These are phyloP conservation scores for Coemansia sp. DNA, from an alignment of 192 early-diverging fungal genomes.

Conservation along the genomic window DNA sequence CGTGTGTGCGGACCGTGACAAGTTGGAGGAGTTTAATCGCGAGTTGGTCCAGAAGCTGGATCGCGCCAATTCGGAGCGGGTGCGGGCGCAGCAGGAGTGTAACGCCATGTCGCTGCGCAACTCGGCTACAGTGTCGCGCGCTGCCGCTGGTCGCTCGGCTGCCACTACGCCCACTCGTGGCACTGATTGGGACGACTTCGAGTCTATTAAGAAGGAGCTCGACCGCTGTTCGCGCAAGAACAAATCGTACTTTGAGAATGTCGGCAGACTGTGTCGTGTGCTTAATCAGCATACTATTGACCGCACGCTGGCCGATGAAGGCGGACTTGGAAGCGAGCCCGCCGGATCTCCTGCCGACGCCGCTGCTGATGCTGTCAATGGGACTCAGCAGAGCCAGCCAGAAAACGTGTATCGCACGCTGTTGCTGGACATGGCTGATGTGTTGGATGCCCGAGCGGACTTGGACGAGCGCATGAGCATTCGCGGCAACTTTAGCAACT, in stretches of 20 bases:
- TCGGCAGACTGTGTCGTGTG: slow-evolving; percentile 30
- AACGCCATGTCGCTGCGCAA: slow-evolving; percentile 19
- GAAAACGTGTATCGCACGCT: slow-evolving; percentile 42
- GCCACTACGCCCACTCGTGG: slow-evolving; percentile 28
- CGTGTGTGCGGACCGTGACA: slow-evolving; percentile 15
- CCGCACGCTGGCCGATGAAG: slow-evolving; percentile 15
- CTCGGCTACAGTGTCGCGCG: slow-evolving; percentile 14
- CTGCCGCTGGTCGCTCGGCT: slow-evolving; percentile 17
- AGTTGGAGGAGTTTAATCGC: slow-evolving; percentile 31
- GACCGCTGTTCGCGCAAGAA: slow-evolving; percentile 26
- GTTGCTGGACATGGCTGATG: slow-evolving; percentile 34
- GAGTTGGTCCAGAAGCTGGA: slow-evolving; percentile 33
- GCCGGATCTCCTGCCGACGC: background rate
- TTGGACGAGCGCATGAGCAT: slow-evolving; percentile 42
- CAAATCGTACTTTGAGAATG: slow-evolving; percentile 29
- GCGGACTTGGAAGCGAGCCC: background rate
- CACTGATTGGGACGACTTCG: slow-evolving; percentile 50
- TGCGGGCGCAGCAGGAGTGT: slow-evolving; percentile 27
- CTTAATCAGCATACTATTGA: slow-evolving; percentile 41
- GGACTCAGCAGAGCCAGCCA: background rate
- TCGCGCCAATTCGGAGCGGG: slow-evolving; percentile 25
- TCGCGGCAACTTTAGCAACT: slow-evolving; percentile 40
- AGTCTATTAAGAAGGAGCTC: slow-evolving; percentile 36
- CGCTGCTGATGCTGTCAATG: background rate
- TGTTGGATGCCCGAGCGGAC: slow-evolving; percentile 25